Conservation (phyloP, 768 basidiomycete species). For the Rhodotorula diobovata region DNA sequence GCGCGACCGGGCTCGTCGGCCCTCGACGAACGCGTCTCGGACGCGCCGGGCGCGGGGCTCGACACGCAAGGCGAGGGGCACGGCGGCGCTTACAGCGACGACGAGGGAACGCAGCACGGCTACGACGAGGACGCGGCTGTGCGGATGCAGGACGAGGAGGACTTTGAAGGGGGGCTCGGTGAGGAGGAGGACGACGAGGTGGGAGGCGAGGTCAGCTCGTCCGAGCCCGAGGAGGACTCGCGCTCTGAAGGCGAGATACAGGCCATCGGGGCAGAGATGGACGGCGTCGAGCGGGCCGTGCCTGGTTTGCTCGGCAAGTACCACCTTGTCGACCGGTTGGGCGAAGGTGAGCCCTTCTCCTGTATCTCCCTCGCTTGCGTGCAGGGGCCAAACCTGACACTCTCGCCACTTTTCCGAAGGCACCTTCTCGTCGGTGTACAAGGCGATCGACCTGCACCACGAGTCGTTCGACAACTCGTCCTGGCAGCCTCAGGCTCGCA, state of each 20-base stretch:
- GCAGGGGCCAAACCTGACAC: background rate
- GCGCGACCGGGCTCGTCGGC: background rate
- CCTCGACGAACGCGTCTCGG: background rate
- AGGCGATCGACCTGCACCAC: slow-evolving; percentile 79
- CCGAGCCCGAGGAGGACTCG: slow-evolving; percentile 20
- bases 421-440: slow-evolving; percentile 99
- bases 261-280: slow-evolving; percentile 57
- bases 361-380: background rate
- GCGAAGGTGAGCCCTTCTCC: slow-evolving; percentile 68
- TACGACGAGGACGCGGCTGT: background rate
- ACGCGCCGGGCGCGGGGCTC: background rate
- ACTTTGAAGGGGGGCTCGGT: background rate
- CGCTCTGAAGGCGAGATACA: slow-evolving; percentile 25
- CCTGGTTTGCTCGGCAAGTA: slow-evolving; percentile 66
- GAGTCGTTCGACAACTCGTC: slow-evolving; percentile 54
- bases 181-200: slow-evolving; percentile 1
- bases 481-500: slow-evolving; percentile 48
- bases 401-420: slow-evolving; percentile 50
- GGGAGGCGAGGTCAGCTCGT: background rate
- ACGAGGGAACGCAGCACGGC: background rate
- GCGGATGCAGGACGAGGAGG: background rate
- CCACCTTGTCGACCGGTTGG: slow-evolving; percentile 78
- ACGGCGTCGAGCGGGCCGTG: slow-evolving; percentile 62
- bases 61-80: background rate
- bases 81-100: background rate